Base-by-base conservation (phyloP, 331 rosid genomes). In the Spiraea crenata region DNA sequence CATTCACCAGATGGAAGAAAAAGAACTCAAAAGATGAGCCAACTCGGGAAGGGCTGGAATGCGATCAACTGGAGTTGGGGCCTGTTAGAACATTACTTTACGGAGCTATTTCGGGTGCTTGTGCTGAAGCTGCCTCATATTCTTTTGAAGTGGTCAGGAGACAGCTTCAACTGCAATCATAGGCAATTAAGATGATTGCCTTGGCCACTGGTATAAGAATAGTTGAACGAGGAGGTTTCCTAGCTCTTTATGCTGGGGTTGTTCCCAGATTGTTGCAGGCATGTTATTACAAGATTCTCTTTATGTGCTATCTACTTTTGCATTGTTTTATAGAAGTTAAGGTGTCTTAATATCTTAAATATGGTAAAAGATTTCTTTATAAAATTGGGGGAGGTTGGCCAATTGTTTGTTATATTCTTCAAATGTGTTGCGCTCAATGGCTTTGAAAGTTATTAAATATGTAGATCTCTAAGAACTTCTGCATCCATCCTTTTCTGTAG, bases 181-280 rank as follows among this genome's bases (percentile, higher is more conserved):
- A 83, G 83, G 81, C 89, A 57, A 75, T 93, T 16, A 87, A 76
- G 85, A 76, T 91, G 89, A 88, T 95, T 81, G 73, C 99, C 64
- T 47, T 95, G 19, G 96, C 88, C 57, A 95, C 99, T 63, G 76
- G 85, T 79, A 70, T 68, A 65, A 86, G 86, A 80, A 85, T 95
- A 67, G 90, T 95, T 65, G 95, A 95, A 80, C 86, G 69, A 14
- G 97, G 99, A 77, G 99, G 97, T 44, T 57, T 93, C 75, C 85
- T 83, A 59, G 99, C 97, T 75, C 96, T 91, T 55, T 93, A 89
- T 85, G 85, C 91, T 44, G 99, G 99, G 82, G 95, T 91, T 67
- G 25, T 93, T 85, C 99, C 99, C 75, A 93, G 97, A 84, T 87
- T 93, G 85, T 78, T 93, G 60, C 99, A 95, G 99, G 99, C 77